Conservation (phyloP, 805 yeast species). For the Metschnikowia colocasiae region DNA sequence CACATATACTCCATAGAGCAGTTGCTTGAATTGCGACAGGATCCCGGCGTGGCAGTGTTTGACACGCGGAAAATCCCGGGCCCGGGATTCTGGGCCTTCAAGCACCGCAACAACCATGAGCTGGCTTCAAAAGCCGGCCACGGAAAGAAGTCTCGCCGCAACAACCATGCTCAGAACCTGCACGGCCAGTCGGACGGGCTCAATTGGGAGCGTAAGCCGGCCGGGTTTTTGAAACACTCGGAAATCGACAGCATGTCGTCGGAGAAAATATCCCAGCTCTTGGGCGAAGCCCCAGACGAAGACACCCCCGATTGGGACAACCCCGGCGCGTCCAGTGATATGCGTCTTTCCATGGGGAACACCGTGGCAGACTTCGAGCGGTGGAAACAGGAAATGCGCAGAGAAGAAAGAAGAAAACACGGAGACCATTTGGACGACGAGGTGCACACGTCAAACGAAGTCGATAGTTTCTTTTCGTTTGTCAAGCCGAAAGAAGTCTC, state of each 20-base stretch:
- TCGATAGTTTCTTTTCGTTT: conserved; percentile 42
- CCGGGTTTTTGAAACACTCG: conserved; percentile 18
- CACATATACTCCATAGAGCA: conserved; percentile 26
- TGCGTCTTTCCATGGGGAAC: conserved; percentile 40
- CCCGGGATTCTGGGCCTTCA: conserved; percentile 47
- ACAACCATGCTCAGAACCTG: conserved; percentile 10
- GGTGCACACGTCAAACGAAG: conserved; percentile 31
- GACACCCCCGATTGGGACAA: conserved; percentile 40
- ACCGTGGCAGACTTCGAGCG: conserved; percentile 56
- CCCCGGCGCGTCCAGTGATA: conserved; percentile 24
- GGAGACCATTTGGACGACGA: conserved; percentile 30
- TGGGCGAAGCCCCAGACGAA: conserved; percentile 36
- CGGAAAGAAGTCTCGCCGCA: conserved; percentile 17
- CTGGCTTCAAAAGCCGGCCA: conserved; percentile 3
- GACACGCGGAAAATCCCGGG: conserved; percentile 40
- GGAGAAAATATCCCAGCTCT: conserved; percentile 33
- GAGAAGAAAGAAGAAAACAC: conserved; percentile 46
- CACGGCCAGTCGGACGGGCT: conserved; percentile 18
- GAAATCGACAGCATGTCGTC: conserved; percentile 31
- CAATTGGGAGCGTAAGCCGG: conserved; percentile 31
- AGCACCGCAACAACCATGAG: conserved; percentile 13
- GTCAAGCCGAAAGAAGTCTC: conserved; percentile 28
- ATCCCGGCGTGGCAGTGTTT: conserved; percentile 34
- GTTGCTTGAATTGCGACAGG: conserved; percentile 30
- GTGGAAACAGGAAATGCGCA: conserved; percentile 54